Evolutionary conservation across 2,329 filamentous ascomycete species (phyloP).

Genomic region (Neocucurbitaria cava): DNA sequence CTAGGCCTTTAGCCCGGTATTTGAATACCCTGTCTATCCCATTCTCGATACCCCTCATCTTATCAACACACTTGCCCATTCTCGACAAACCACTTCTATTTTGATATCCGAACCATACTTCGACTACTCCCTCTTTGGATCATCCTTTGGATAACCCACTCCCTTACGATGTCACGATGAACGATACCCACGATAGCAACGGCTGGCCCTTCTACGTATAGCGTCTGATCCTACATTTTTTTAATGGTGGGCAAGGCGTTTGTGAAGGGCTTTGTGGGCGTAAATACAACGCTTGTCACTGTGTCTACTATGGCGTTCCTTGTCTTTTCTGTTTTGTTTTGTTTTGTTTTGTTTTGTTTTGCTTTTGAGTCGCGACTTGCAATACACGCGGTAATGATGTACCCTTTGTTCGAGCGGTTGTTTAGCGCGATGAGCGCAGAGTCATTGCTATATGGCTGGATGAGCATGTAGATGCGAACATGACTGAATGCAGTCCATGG

Average conservation of each 20-base stretch:
- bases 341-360: slow-evolving; percentile 10
- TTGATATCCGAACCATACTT: slow-evolving; percentile 16
- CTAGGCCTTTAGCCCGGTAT: slow-evolving; percentile 9
- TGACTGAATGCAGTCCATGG: slow-evolving; percentile 4
- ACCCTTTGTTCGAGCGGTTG: not conserved
- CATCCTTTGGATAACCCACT: slow-evolving; percentile 27
- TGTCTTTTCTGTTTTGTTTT: slow-evolving; percentile 7
- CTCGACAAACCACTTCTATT: slow-evolving; percentile 10
- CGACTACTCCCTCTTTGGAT: slow-evolving; percentile 17
- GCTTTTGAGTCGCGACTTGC: too few relatives aligned
- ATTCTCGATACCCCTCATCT: slow-evolving; percentile 27
- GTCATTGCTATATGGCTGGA: slow-evolving; percentile 18
- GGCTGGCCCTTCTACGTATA: slow-evolving; percentile 33
- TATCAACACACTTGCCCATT: slow-evolving; percentile 15
- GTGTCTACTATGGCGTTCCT: slow-evolving; percentile 22
- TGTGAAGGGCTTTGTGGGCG: slow-evolving; percentile 21
- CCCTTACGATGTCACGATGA: slow-evolving; percentile 45
- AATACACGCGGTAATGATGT: slow-evolving; percentile 23
- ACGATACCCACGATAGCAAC: slow-evolving; percentile 47
- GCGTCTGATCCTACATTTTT: slow-evolving; percentile 29
- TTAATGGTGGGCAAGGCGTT: slow-evolving; percentile 26
- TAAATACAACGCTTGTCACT: slow-evolving; percentile 19
- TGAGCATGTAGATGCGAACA: slow-evolving; percentile 16
- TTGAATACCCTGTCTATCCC: slow-evolving; percentile 17
- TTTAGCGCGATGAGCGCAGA: not conserved